Conservation (phyloP, 2,329 filamentous ascomycete genomes). For the Neopestalotiopsis clavispora region DNA sequence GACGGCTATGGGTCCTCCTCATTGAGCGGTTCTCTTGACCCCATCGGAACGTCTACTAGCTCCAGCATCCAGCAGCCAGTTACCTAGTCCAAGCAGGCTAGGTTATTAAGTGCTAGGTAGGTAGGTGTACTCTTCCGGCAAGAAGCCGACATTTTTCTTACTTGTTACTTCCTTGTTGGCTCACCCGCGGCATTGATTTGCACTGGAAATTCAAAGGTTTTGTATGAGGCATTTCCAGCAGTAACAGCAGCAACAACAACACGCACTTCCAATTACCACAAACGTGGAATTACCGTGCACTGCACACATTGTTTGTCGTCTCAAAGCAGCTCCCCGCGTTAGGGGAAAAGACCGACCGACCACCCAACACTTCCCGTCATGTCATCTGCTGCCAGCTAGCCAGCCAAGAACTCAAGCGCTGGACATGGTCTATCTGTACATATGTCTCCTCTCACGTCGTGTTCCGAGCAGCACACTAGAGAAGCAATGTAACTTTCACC, state of each 20-base stretch:
- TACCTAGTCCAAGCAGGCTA: background rate
- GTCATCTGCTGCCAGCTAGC: background rate
- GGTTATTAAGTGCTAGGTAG: background rate
- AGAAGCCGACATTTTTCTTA: conserved; percentile 1
- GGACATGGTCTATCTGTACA: too few relatives aligned
- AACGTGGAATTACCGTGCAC: background rate
- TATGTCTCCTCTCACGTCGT: background rate
- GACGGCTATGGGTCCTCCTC: background rate
- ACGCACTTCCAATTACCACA: background rate
- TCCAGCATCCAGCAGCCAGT: too few relatives aligned
- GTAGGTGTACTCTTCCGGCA: background rate
- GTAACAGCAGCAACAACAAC: too few relatives aligned
- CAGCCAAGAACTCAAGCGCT: background rate
- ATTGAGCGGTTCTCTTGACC: background rate
- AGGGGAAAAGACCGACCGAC: background rate
- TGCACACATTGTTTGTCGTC: background rate
- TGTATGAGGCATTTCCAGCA: background rate
- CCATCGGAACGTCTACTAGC: background rate
- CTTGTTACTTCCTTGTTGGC: background rate
- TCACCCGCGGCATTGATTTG: background rate
- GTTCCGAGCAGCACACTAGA: background rate
- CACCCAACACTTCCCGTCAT: background rate
- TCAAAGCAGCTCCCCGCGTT: background rate
- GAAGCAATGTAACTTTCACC: conserved; percentile 2
- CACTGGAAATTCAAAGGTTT: background rate